Conservation (phyloP, 2,329 filamentous ascomycete species). For the Cladosporium phlei region DNA sequence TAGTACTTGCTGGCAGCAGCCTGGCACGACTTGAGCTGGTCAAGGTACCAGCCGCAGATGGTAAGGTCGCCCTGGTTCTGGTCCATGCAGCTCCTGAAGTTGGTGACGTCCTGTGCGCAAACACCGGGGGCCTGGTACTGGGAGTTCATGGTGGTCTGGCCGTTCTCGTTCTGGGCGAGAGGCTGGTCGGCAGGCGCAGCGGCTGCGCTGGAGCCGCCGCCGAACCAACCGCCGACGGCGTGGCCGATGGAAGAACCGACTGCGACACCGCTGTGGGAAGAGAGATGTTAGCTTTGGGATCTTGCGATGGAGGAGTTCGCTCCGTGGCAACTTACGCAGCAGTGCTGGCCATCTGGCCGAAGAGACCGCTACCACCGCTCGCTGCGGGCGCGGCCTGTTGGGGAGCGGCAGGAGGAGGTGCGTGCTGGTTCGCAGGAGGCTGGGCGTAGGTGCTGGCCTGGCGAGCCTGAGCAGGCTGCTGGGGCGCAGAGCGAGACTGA, state of each 20-base stretch:
- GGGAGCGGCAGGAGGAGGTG: conserved; percentile 42
- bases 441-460: conserved; percentile 24
- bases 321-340: conserved; percentile 70
- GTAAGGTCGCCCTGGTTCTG: conserved; percentile 89
- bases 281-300: conserved; percentile 23
- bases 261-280: conserved; percentile 72
- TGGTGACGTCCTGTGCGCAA: conserved; percentile 73
- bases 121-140: conserved; percentile 39
- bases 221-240: conserved; percentile 84
- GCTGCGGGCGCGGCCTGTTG: conserved; percentile 29
- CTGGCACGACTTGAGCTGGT: conserved; percentile 69
- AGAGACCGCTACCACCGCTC: conserved; percentile 71
- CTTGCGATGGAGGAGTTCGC: conserved; percentile 6
- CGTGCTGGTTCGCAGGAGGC: conserved; percentile 43
- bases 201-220: conserved; percentile 60
- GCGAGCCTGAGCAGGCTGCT: conserved; percentile 57
- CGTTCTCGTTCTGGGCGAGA: conserved; percentile 30
- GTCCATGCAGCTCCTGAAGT: conserved; percentile 95
- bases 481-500: conserved; percentile 54
- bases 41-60: conserved; percentile 96
- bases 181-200: conserved; percentile 41
- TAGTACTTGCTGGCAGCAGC: conserved; percentile 46
- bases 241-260: conserved; percentile 94
- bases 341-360: conserved; percentile 95
- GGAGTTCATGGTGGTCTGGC: conserved; percentile 26